phyloP scores from a whole-genome alignment of 108 stramenopile species.

The Mayamaea pseudoterrestris region DNA sequence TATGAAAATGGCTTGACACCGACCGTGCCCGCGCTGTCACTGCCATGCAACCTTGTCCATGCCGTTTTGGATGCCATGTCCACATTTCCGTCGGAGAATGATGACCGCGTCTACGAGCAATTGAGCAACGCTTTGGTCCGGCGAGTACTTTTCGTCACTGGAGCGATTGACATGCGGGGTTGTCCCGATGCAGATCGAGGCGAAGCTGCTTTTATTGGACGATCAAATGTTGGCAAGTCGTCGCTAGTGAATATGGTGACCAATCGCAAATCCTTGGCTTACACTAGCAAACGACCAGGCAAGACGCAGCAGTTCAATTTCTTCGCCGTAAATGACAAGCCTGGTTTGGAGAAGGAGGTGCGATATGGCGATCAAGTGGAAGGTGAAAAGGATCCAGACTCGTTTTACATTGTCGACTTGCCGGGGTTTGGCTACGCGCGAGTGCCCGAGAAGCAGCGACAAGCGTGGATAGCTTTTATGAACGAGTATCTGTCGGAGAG shows the following conservation, averaged over 20 bases:
- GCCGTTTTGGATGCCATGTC: conserved; percentile 68
- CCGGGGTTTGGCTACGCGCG: conserved; percentile 95
- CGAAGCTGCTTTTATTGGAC: conserved; percentile 86
- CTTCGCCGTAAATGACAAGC: conserved; percentile 89
- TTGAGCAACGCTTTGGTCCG: conserved; percentile 76
- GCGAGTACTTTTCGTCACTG: conserved; percentile 72
- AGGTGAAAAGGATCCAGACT: conserved; percentile 68
- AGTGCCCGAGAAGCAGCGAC: conserved; percentile 62
- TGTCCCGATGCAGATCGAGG: conserved; percentile 72
- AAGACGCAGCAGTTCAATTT: conserved; percentile 95
- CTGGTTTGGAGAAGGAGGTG: conserved; percentile 69
- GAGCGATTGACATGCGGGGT: conserved; percentile 74
- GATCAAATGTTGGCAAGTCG: conserved; percentile 89
- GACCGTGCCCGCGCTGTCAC: background rate
- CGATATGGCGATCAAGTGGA: conserved; percentile 66
- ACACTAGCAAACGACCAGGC: conserved; percentile 87
- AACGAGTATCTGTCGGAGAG: conserved; percentile 59
- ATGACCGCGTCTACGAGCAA: conserved; percentile 72
- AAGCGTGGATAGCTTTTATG: conserved; percentile 79
- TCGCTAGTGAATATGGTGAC: conserved; percentile 86
- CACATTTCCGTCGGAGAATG: conserved; percentile 71
- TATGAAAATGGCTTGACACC: no score
- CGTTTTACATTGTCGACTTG: conserved; percentile 87
- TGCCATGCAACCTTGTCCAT: conserved; percentile 67
- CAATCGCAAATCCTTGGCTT: conserved; percentile 86